Percentiles rank a stretch among this genome's conserved stretches.
phyloP scores from a whole-genome alignment of 768 basidiomycete genomes.

The Trichaptum fuscoviolaceum region DNA sequence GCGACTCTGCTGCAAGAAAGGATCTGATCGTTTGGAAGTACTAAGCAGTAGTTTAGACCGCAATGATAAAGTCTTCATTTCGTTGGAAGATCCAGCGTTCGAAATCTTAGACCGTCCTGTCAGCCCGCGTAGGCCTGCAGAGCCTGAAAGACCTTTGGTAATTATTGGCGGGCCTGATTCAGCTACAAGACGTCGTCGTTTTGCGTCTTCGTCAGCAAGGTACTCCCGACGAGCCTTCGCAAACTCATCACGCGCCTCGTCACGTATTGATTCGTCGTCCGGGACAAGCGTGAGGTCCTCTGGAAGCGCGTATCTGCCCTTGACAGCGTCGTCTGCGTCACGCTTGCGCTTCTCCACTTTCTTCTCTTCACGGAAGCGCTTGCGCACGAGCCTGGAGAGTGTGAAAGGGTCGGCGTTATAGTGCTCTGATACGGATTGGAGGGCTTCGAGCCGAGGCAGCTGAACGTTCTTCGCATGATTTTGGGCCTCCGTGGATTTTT shows the following conservation, averaged over 20 bases:
- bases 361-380: slow-evolving; percentile 84
- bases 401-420: slow-evolving; percentile 84
- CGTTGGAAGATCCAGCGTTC: not conserved
- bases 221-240: slow-evolving; percentile 44
- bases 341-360: slow-evolving; percentile 67
- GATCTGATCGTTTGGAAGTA: not conserved
- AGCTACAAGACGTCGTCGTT: slow-evolving; percentile 38
- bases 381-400: slow-evolving; percentile 68
- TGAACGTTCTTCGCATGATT: slow-evolving; percentile 67
- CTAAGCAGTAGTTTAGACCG: not conserved
- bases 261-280: slow-evolving; percentile 54
- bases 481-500: slow-evolving; percentile 81
- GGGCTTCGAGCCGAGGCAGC: slow-evolving; percentile 73
- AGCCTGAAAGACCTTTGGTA: not conserved
- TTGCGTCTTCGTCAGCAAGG: slow-evolving; percentile 35
- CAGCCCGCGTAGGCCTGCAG: not conserved
- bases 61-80: not conserved
- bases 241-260: slow-evolving; percentile 65
- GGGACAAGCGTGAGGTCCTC: slow-evolving; percentile 58
- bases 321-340: slow-evolving; percentile 64
- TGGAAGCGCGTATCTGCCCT: slow-evolving; percentile 73
- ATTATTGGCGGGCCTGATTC: slow-evolving; percentile 8
- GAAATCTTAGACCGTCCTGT: not conserved
- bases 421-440: slow-evolving; percentile 72
- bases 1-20: not conserved